phyloP scores from a whole-genome alignment of 371 early-diverging fungal species.

The Mucor mucedo region DNA sequence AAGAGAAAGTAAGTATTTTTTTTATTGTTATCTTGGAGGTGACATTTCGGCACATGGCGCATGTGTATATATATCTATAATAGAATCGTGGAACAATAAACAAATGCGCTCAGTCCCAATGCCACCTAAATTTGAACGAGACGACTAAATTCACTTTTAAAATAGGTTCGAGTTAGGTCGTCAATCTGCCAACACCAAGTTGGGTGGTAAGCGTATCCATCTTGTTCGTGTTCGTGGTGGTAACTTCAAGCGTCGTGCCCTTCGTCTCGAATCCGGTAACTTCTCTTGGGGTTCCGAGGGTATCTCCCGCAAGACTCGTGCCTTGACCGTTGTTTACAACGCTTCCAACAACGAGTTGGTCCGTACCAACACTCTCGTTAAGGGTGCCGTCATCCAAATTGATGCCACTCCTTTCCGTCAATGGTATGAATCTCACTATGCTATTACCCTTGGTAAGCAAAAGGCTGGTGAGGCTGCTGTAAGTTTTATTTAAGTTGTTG shows the following conservation, averaged over 20 bases:
- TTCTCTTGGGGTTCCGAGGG: conserved; percentile 98
- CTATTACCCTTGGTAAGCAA: conserved; percentile 86
- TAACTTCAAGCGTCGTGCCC: conserved; percentile 98
- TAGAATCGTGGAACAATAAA: too few relatives aligned
- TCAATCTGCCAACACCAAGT: conserved; percentile 98
- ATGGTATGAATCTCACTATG: conserved; percentile 98
- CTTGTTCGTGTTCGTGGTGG: conserved; percentile 98
- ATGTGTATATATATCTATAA: too few relatives aligned
- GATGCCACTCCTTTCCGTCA: conserved; percentile 99
- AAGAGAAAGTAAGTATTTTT: conserved; percentile 73
- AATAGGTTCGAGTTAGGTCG: conserved; percentile 97
- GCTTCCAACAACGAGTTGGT: conserved; percentile 99
- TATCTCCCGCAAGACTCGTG: conserved; percentile 94
- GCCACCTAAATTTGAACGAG: too few relatives aligned
- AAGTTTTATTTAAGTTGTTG: too few relatives aligned
- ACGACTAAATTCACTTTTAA: neutral
- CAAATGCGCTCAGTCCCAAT: too few relatives aligned
- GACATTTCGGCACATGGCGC: too few relatives aligned
- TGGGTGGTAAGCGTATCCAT: conserved; percentile 96
- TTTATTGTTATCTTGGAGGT: conserved; percentile 26
- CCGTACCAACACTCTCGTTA: conserved; percentile 99
- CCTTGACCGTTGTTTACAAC: conserved; percentile 99
- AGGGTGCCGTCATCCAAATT: conserved; percentile 98
- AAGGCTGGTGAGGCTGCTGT: conserved; percentile 65
- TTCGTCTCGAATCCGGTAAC: conserved; percentile 97